Conservation (phyloP, 805 yeast species). For the Schwanniomyces vanrijiae region DNA sequence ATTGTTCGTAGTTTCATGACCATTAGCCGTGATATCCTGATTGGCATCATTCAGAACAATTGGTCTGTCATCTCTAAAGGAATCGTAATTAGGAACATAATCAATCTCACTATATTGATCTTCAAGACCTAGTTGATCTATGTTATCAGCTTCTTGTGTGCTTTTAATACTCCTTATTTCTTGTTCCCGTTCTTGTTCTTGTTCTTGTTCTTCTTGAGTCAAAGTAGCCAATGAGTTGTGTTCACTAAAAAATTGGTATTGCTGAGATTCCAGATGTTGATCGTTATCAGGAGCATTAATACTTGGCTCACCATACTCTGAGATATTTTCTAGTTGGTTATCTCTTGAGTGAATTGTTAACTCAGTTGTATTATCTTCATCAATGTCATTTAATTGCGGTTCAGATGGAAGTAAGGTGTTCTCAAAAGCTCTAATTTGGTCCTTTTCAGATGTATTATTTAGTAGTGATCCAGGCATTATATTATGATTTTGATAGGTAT, state of each 20-base stretch:
- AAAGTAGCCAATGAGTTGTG: constrained; percentile 2
- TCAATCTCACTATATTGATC: constrained; percentile 22
- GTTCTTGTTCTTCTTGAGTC: constrained; percentile 8
- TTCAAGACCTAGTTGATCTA: constrained; percentile 4
- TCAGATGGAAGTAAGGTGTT: constrained; percentile 64
- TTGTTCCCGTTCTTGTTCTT: constrained; percentile 13
- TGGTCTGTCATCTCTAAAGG: constrained; percentile 25
- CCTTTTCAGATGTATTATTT: constrained; percentile 53
- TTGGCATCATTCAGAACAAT: constrained; percentile 8
- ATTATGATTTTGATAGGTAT: not conserved
- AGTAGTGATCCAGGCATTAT: constrained; percentile 14
- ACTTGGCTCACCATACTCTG: constrained; percentile 1
- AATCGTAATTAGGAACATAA: constrained; percentile 35
- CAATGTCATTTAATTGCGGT: constrained; percentile 22
- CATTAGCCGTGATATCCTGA: not conserved
- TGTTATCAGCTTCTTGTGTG: not conserved
- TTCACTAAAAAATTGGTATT: constrained; percentile 10
- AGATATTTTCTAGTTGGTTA: constrained; percentile 1
- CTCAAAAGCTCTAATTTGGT: constrained; percentile 52
- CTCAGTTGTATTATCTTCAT: constrained; percentile 1
- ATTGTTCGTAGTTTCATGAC: not conserved
- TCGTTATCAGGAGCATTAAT: not conserved
- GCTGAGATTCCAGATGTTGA: not conserved
- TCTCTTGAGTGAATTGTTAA: not conserved
- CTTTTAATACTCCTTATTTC: constrained; percentile 12